phyloP scores from a whole-genome alignment of 148 eudicot species.

The Tetragonia tetragonoides region DNA sequence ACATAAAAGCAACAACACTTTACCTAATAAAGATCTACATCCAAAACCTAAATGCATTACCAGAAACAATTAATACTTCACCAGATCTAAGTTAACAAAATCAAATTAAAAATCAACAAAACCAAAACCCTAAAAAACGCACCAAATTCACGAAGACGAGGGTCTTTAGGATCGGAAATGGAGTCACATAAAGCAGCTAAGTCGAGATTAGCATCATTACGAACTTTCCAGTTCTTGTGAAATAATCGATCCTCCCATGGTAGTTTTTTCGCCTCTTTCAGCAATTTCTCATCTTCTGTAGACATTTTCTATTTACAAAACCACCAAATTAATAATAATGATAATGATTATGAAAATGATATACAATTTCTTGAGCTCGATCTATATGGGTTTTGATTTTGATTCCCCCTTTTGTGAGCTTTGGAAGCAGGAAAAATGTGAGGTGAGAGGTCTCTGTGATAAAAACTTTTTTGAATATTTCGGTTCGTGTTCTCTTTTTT shows the following conservation, averaged over 20 bases:
- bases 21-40: constrained; percentile 10
- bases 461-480: background rate
- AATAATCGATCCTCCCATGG: constrained; percentile 96
- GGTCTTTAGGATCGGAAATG: constrained; percentile 89
- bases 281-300: constrained; percentile 87
- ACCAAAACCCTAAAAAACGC: constrained; percentile 9
- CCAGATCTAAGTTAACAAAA: constrained; percentile 34
- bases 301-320: constrained; percentile 45
- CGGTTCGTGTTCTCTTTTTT: background rate
- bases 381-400: background rate
- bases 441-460: background rate
- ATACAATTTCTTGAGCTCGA: constrained; percentile 2
- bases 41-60: constrained; percentile 17
- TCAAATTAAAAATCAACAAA: constrained; percentile 12
- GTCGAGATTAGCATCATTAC: constrained; percentile 95
- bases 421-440: constrained; percentile 14
- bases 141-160: constrained; percentile 94
- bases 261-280: constrained; percentile 96
- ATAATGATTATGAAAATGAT: too few species aligned
- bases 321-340: too few species aligned
- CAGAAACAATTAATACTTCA: constrained; percentile 8
- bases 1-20: background rate
- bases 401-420: background rate
- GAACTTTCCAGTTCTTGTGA: constrained; percentile 96
- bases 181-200: constrained; percentile 70